Evolutionary conservation across 352 stramenopile genomes (phyloP), one percentile per base, ranked within the genome.

Genomic region (Pythium pyrilobum): DNA sequence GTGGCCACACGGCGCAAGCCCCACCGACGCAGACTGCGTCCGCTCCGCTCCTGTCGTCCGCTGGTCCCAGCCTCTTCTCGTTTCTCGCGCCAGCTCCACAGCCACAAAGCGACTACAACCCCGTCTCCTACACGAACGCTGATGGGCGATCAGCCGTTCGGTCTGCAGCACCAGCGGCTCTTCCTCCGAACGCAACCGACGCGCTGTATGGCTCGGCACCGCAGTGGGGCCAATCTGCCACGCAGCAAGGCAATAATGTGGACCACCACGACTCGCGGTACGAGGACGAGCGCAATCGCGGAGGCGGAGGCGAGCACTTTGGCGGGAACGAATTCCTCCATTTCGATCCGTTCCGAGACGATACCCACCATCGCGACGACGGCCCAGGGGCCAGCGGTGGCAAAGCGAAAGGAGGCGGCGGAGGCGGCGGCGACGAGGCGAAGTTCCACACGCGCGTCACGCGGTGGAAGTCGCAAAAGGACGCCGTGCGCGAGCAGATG

Each of bases 391-490:
- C 24, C 20, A 51, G 12, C 16, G 46, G 36, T 1, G 31, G 28
- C 5, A 60, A 60, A n/a, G 34, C 10, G 43, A 60, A 60, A 18
- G 25, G 44, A 29, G 31, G 20, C n/a, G 18, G 31, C 23, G n/a
- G 28, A 0, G 11, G 16, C 20, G 25, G 42, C 21, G 46, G 46
- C 13, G 67, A 61, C 21, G 74, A 82, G 25, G 65, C 41, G 32
- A 70, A 80, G 56, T 92, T 92, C 47, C 81, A 89, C 52, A 61
- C 76, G 2, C 78, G 81, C 29, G 76, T 88, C 29, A 86, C 78
- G 18, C 75, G 76, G 4, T 92, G 81, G 78, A 87, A 87, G 41
- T 86, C 77, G 8, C 81, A 89, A 46, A 89, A 89, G 33, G 78
- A 92, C 46, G 77, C 73, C 1, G 59, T 82, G 38, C 80, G 78